Evolutionary conservation across 2,329 filamentous ascomycete species (phyloP), one percentile per base, ranked within the genome.

Genomic region (Phoma sp.): DNA sequence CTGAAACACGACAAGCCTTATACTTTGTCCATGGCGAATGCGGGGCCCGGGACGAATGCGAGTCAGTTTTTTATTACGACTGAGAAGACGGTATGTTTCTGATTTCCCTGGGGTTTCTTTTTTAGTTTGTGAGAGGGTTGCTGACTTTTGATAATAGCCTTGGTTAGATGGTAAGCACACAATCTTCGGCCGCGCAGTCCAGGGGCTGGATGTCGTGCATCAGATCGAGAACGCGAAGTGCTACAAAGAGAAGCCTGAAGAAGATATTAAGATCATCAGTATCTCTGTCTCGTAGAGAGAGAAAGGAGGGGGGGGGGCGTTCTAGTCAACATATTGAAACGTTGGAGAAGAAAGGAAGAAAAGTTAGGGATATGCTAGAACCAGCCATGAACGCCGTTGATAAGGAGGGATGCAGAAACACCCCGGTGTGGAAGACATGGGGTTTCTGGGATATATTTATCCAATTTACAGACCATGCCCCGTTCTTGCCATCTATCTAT

Each of bases 1-100:
- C 77, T 99, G 58, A 91, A 89, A 73, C 95, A 99, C 70, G 95
- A 99, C 78, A 96, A 95, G 78, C 89, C 95, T 2, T 99, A 96
- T 73, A 98, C 93, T 0, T 82, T 98, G 53, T 96, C 90, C 72
- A 99, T 99, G 95, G 95, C 95, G 10, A 99, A 99, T 74, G 93
- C 95, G 0, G 95, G 95, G 0, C 91, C 92, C 0, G 92, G 93
- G 67, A 97, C 93, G 32, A 99, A 99, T 72, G 95, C 90, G 11
- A 95, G 89, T 69, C 95, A 99, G 74, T 99, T 99, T 74, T 99
- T 99, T 69, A 96, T 99, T 63, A 99, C 95, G 0, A 97, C 93
- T 0, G 96, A 97, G 76, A 96, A 96, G 79, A 92, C 95, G 62
- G 87, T 89, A 79, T 79, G 86, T 82, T 29, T 18, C 1, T 18